Conservation (phyloP, 164 flowering plant genomes). For the Vitis amurensis region DNA sequence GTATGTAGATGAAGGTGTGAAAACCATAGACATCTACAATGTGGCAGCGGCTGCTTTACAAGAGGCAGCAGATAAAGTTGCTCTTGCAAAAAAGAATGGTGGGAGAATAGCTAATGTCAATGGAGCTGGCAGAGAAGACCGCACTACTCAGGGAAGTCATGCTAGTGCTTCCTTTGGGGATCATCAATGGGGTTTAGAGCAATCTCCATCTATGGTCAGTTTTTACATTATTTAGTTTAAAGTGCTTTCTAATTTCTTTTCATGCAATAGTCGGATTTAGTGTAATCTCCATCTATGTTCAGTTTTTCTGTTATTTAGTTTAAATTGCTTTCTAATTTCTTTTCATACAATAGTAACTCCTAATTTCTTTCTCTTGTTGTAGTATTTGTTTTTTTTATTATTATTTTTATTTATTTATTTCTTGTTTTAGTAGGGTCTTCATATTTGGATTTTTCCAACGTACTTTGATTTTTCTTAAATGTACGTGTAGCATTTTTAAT, state of each 20-base stretch:
- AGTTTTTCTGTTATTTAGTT: no score
- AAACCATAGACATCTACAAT: constrained; percentile 21
- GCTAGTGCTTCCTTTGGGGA: background rate
- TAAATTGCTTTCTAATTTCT: no score
- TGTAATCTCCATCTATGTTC: background rate
- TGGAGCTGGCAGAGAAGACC: constrained; percentile 8
- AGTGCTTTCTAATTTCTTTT: background rate
- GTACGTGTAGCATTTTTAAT: no score
- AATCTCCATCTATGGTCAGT: constrained; percentile 14
- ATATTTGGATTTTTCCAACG: no score
- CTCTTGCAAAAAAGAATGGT: constrained; percentile 18
- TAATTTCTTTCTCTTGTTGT: no score
- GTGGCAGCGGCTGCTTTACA: constrained; percentile 25
- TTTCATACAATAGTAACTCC: no score
- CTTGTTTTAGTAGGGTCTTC: no score
- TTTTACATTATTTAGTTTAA: background rate
- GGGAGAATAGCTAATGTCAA: constrained; percentile 6
- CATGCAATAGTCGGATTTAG: background rate
- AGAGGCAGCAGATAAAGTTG: constrained; percentile 28
- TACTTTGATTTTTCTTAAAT: no score
- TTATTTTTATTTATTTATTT: no score
- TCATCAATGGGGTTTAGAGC: constrained; percentile 12
- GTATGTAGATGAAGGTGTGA: constrained; percentile 32
- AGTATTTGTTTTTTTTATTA: no score
- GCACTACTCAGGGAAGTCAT: constrained; percentile 1